Evolutionary conservation across 768 basidiomycete genomes (phyloP).

Genomic region (Tremella yokohamensis): DNA sequence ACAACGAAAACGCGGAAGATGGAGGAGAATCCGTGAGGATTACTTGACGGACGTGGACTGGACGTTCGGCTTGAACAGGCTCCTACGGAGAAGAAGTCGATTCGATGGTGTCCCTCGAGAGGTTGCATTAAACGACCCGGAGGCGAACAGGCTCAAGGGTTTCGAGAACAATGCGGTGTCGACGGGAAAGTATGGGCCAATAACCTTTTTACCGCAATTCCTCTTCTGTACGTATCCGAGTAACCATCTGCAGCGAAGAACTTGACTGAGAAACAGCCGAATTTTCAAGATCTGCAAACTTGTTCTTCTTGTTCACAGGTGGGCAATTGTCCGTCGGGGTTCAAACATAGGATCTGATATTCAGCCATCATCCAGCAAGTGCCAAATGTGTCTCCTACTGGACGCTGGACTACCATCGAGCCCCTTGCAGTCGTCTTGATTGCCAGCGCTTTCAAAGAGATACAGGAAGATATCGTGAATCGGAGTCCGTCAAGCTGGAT

Average conservation of each 20-base stretch:
- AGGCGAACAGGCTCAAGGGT: slow-evolving; percentile 56
- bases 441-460: slow-evolving; percentile 92
- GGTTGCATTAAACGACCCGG: slow-evolving; percentile 58
- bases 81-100: slow-evolving; percentile 34
- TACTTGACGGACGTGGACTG: slow-evolving; percentile 45
- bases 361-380: slow-evolving; percentile 93
- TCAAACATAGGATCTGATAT: neutral
- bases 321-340: neutral
- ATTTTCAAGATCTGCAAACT: slow-evolving; percentile 96
- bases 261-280: slow-evolving; percentile 61
- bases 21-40: slow-evolving; percentile 34
- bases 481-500: neutral
- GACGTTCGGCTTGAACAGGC: slow-evolving; percentile 41
- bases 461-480: slow-evolving; percentile 81
- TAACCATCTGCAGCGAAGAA: neutral
- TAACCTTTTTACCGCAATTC: slow-evolving; percentile 88
- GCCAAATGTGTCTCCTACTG: slow-evolving; percentile 94
- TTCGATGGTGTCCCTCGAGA: slow-evolving; percentile 55
- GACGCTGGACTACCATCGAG: slow-evolving; percentile 87
- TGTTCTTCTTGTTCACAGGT: slow-evolving; percentile 94
- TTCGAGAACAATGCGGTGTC: slow-evolving; percentile 79
- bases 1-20: slow-evolving; percentile 21
- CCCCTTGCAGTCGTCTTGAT: slow-evolving; percentile 83
- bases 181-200: slow-evolving; percentile 90
- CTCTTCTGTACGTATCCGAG: slow-evolving; percentile 64